Evolutionary conservation across 148 eudicot genomes (phyloP).

Genomic region (Vaccinium darrowii): DNA sequence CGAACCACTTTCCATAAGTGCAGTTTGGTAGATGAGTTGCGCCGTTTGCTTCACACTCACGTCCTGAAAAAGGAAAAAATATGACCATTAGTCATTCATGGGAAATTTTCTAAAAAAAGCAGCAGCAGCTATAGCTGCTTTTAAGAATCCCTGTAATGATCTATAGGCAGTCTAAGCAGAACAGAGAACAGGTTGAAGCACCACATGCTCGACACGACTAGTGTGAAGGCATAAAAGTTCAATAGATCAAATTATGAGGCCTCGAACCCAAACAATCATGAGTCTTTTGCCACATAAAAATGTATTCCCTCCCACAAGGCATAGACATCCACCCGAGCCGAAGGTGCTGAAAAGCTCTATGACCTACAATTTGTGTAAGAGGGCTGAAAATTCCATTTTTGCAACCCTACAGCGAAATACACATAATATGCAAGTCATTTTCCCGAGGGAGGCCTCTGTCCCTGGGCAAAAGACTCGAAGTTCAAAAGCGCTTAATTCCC

Average conservation of each 20-base stretch:
- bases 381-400: not conserved
- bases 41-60: constrained; percentile 77
- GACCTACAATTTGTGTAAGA: not conserved
- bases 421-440: not conserved
- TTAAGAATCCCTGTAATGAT: not conserved
- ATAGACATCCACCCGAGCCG: not conserved
- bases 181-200: too few relatives aligned
- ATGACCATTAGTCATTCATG: not conserved
- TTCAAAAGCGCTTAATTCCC: not conserved
- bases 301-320: not conserved
- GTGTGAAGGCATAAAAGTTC: not conserved
- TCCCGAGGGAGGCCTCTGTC: not conserved
- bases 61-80: constrained; percentile 45
- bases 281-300: not conserved
- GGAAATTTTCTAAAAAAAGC: not conserved
- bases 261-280: not conserved
- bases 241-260: not conserved
- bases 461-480: not conserved
- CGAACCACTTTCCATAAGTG: constrained; percentile 94
- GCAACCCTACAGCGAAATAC: not conserved
- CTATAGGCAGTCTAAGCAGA: not conserved
- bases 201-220: too few relatives aligned
- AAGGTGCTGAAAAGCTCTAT: not conserved
- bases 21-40: constrained; percentile 88
- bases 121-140: not conserved